These are phyloP conservation scores for Fusarium avenaceum DNA, from an alignment of 2,329 filamentous ascomycete species.

Conservation along the genomic window DNA sequence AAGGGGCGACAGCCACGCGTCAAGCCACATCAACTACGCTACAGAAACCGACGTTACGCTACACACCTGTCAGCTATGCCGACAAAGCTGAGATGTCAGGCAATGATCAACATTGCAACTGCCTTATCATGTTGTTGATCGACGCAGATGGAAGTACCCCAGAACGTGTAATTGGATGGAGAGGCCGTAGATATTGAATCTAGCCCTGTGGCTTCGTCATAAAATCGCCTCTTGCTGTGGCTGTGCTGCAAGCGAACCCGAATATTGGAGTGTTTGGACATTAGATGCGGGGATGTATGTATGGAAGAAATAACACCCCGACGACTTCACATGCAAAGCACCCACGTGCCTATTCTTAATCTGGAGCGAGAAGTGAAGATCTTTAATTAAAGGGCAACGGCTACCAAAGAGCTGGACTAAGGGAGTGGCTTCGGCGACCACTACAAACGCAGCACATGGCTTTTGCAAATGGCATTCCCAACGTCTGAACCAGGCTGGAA, in stretches of 20 bases:
- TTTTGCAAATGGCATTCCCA: conserved; percentile 41
- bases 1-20: conserved; percentile 38
- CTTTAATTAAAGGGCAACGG: conserved; percentile 27
- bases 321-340: conserved; percentile 32
- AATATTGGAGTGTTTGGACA: conserved; percentile 10
- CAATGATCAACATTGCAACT: conserved; percentile 36
- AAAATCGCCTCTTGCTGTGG: conserved; percentile 37
- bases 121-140: conserved; percentile 13
- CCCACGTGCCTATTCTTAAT: conserved; percentile 40
- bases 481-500: conserved; percentile 39
- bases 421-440: conserved; percentile 41
- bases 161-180: conserved; percentile 12
- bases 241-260: conserved; percentile 22
- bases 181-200: conserved; percentile 20
- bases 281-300: conserved; percentile 9
- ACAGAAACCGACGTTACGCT: conserved; percentile 12
- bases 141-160: conserved; percentile 8
- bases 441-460: conserved; percentile 38
- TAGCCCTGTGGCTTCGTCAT: conserved; percentile 30
- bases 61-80: conserved; percentile 5
- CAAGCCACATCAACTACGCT: conserved; percentile 33
- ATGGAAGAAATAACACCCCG: conserved; percentile 12
- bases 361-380: conserved; percentile 39
- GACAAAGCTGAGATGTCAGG: conserved; percentile 1
- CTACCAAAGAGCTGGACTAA: conserved; percentile 17